Conservation (phyloP, 257 asterid genomes). For the Solanum pinnatisectum region DNA sequence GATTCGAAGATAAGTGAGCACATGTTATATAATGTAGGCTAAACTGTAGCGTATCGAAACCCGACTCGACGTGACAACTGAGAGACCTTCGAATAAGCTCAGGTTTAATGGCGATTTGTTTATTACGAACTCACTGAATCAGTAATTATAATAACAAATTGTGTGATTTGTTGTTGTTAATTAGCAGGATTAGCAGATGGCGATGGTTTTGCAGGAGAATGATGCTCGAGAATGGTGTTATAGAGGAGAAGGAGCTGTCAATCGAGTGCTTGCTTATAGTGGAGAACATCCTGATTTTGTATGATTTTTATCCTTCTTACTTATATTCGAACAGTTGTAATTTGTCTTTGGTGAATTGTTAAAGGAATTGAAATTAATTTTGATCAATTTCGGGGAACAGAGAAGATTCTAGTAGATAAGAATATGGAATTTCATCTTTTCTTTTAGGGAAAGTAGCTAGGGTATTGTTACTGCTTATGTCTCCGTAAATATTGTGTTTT, state of each 20-base stretch:
- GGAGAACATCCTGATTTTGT: background rate
- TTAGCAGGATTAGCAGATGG: slow-evolving; percentile 37
- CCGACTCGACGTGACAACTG: background rate
- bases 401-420: background rate
- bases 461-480: too few species aligned
- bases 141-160: background rate
- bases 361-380: background rate
- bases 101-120: background rate
- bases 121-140: background rate
- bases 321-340: background rate
- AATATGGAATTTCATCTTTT: background rate
- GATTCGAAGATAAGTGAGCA: background rate
- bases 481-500: background rate
- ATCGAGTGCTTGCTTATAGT: background rate
- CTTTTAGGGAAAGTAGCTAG: too few species aligned
- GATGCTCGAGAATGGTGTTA: slow-evolving; percentile 82
- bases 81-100: background rate
- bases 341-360: background rate
- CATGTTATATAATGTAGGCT: background rate
- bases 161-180: background rate
- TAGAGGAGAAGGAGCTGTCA: slow-evolving; percentile 62
- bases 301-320: background rate
- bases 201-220: slow-evolving; percentile 43
- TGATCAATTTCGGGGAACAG: background rate
- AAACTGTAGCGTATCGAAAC: background rate